phyloP scores from a whole-genome alignment of 805 yeast genomes.

The Kluyveromyces wickerhamii region DNA sequence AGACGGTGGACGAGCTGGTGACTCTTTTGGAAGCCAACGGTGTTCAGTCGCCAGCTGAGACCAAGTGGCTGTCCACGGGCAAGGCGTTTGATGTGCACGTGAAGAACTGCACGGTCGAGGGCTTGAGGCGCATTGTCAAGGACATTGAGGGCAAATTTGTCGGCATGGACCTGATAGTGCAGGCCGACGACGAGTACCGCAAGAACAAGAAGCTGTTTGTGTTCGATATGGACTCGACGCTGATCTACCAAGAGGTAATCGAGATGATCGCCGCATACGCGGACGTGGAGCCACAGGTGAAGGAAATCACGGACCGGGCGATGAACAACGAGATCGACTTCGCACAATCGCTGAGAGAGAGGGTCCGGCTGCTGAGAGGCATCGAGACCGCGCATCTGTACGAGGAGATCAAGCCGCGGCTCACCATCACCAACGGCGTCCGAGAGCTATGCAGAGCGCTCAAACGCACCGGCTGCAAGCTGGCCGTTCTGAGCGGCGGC shows the following conservation, averaged over 20 bases:
- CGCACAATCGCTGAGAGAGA: slow-evolving; percentile 62
- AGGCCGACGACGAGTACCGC: slow-evolving; percentile 17
- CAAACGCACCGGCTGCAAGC: slow-evolving; percentile 50
- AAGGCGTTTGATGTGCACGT: slow-evolving; percentile 12
- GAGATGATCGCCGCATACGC: slow-evolving; percentile 94
- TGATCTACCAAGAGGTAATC: slow-evolving; percentile 93
- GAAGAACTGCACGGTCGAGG: neutral
- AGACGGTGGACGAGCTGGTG: neutral
- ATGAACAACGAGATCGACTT: slow-evolving; percentile 97
- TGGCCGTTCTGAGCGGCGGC: slow-evolving; percentile 93
- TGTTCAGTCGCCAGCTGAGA: neutral
- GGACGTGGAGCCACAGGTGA: slow-evolving; percentile 79
- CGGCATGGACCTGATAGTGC: slow-evolving; percentile 20
- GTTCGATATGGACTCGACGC: slow-evolving; percentile 97
- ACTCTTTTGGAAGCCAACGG: neutral
- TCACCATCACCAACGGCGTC: slow-evolving; percentile 82
- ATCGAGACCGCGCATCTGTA: slow-evolving; percentile 65
- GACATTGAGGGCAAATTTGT: neutral
- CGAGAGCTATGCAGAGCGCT: slow-evolving; percentile 57
- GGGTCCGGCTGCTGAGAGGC: slow-evolving; percentile 79
- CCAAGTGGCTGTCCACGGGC: slow-evolving; percentile 2
- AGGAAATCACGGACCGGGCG: slow-evolving; percentile 83
- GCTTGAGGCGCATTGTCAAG: neutral
- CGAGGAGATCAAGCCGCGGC: slow-evolving; percentile 64
- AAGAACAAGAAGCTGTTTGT: slow-evolving; percentile 50